phyloP scores from a whole-genome alignment of 495 filamentous ascomycete genomes.

The Penicillium simplicissimum region DNA sequence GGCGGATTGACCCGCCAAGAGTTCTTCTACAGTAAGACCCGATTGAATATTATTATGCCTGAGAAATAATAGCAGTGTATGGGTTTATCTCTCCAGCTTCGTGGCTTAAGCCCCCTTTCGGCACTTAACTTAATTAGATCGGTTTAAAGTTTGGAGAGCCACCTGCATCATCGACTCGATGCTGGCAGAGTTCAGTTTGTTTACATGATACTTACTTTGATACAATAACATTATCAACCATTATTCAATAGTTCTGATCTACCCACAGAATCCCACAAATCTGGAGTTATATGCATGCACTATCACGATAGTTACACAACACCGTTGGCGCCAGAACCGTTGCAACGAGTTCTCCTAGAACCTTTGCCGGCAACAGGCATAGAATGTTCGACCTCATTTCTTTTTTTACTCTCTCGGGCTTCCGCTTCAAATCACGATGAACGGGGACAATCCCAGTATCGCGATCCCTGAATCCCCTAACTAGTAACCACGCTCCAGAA shows the following conservation, averaged over 20 bases:
- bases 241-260: not conserved
- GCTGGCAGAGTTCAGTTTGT: not conserved
- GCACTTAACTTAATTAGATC: constrained; percentile 3
- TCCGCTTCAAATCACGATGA: not conserved
- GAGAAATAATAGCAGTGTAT: too few species aligned
- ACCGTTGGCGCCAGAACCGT: not conserved
- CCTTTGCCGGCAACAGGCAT: not conserved
- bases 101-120: not conserved
- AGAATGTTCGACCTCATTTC: not conserved
- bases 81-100: not conserved
- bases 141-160: constrained; percentile 3
- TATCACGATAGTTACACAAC: too few species aligned
- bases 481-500: not conserved
- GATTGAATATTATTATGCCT: not conserved
- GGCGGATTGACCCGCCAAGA: not conserved
- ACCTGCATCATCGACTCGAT: constrained; percentile 12
- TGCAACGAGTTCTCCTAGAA: not conserved
- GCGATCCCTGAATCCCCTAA: not conserved
- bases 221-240: not conserved
- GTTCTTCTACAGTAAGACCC: not conserved
- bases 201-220: not conserved
- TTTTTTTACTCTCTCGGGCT: not conserved
- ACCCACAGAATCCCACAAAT: not conserved
- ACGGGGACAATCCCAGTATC: not conserved
- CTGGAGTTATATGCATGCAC: not conserved